Base-by-base conservation (phyloP, 2,329 filamentous ascomycete species). In the Colletotrichum higginsianum region DNA sequence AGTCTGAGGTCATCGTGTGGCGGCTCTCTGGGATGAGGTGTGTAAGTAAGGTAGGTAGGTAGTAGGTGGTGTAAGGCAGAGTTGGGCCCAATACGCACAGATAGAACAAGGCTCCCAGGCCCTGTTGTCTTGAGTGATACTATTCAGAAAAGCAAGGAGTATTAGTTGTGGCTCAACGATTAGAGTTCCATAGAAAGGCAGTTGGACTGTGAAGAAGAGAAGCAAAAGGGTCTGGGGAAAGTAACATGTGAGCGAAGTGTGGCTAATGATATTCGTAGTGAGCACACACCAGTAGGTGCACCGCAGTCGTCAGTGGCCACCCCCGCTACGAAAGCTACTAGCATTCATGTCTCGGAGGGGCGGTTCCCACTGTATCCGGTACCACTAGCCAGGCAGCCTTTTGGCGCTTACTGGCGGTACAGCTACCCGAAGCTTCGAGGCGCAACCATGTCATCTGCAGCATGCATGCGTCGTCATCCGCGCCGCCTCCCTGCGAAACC, bases 1-100 rank as follows among this genome's bases (percentile, higher is more conserved):
- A 67, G 64, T 63, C 70, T 72, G 74, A 76, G 75, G 62, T 72
- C 73, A 74, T 72, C 46, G 60, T 55, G 55, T 61, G 55, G 64
- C 55, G 65, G 35, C 35, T 35, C 57, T 53, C 44, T 21, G 46
- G 26, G 60, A 61, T 61, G 52, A 71, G 35, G 35, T 38, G 35
- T 66, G 66, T 55, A 69, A 66, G 62, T 47, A 47, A 40, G 61
- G 26, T 42, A 61, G 50, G 38, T 63, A 18, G 49, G 21, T 6
- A 9, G 26, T 30, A n/a, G 42, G 35, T 38, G 35, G 35, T 38
- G 35, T 38, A 38, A 38, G 35, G 35, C 35, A 11, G 8, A 38
- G 35, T 38, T 38, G 35, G 35, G 35, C 35, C 8, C 35, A 11
- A 38, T 11, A 38, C 11, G 35, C 35, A 38, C 35, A 11, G 35